phyloP scores from a whole-genome alignment of 2,329 filamentous ascomycete species.

The Sodiomyces alkalinus region DNA sequence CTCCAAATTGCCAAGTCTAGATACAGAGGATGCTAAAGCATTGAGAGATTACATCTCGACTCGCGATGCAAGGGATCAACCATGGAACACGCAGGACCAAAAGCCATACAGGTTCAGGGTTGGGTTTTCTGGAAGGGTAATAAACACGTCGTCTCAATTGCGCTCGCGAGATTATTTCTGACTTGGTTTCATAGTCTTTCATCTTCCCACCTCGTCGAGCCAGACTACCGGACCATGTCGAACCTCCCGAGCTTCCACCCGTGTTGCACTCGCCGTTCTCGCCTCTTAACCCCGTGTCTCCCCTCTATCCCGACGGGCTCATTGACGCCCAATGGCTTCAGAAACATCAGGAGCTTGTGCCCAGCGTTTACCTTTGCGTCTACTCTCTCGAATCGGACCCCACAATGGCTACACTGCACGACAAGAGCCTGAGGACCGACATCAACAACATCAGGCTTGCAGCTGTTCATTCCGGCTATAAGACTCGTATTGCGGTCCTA shows the following conservation, averaged over 20 bases:
- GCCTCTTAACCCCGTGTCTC: slow-evolving; percentile 68
- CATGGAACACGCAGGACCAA: slow-evolving; percentile 49
- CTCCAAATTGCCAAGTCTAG: slow-evolving; percentile 55
- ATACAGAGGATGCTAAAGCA: slow-evolving; percentile 46
- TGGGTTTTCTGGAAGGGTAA: slow-evolving; percentile 66
- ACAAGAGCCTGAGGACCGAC: slow-evolving; percentile 78
- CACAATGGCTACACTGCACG: slow-evolving; percentile 60
- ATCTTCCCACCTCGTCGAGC: slow-evolving; percentile 42
- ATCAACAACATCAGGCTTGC: slow-evolving; percentile 63
- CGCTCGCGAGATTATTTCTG: slow-evolving; percentile 11
- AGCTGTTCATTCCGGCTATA: slow-evolving; percentile 56
- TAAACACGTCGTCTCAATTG: slow-evolving; percentile 12
- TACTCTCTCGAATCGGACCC: slow-evolving; percentile 62
- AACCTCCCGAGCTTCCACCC: slow-evolving; percentile 28
- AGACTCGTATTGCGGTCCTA: slow-evolving; percentile 61
- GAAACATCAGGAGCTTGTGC: slow-evolving; percentile 78
- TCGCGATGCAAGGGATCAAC: slow-evolving; percentile 45
- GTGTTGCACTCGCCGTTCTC: slow-evolving; percentile 85
- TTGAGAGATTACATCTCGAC: slow-evolving; percentile 52
- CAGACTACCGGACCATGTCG: slow-evolving; percentile 33
- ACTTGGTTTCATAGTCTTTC: slow-evolving; percentile 30
- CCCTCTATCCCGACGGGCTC: slow-evolving; percentile 78
- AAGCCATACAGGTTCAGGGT: slow-evolving; percentile 50
- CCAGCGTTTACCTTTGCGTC: slow-evolving; percentile 67
- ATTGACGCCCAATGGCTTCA: slow-evolving; percentile 69